A percentile compares a stretch with the other conserved stretches of the same genome.
Conservation (phyloP, 371 early-diverging fungal genomes). For the Actinomucor elegans region DNA sequence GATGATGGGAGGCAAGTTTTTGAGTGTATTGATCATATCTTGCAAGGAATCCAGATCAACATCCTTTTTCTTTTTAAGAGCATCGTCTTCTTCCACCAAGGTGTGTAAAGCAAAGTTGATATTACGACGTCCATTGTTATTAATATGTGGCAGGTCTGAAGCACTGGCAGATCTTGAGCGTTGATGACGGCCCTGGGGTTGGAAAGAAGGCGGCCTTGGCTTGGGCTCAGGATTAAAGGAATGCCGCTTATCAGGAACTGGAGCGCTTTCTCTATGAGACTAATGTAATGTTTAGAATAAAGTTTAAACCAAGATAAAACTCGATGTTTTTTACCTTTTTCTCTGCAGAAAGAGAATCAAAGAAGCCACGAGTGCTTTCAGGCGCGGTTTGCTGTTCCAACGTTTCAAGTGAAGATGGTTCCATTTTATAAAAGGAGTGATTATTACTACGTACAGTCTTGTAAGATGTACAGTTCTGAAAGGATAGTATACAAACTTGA, state of each 20-base stretch:
- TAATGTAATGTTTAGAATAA: background rate
- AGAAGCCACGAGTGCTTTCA: constrained; percentile 53
- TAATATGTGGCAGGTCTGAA: constrained; percentile 23
- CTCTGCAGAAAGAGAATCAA: constrained; percentile 34
- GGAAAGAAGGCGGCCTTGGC: constrained; percentile 10
- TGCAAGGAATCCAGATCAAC: constrained; percentile 46
- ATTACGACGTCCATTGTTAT: constrained; percentile 10
- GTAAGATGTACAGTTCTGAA: too few relatives aligned
- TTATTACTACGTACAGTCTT: too few relatives aligned
- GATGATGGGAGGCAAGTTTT: constrained; percentile 45
- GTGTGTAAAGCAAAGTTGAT: constrained; percentile 18
- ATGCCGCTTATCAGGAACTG: constrained; percentile 22
- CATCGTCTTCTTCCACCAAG: constrained; percentile 24
- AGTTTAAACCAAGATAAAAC: background rate
- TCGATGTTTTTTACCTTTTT: constrained; percentile 24
- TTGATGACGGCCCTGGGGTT: constrained; percentile 30
- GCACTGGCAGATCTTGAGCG: constrained; percentile 48
- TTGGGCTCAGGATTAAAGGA: constrained; percentile 14
- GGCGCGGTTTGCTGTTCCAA: constrained; percentile 56
- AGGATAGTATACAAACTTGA: too few relatives aligned
- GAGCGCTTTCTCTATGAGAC: constrained; percentile 19
- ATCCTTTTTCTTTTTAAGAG: constrained; percentile 6
- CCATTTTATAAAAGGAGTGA: constrained; percentile 8
- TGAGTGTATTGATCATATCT: constrained; percentile 57
- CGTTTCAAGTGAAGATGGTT: constrained; percentile 12